phyloP scores from a whole-genome alignment of 305 asterid genomes.

The Lippia alba region DNA sequence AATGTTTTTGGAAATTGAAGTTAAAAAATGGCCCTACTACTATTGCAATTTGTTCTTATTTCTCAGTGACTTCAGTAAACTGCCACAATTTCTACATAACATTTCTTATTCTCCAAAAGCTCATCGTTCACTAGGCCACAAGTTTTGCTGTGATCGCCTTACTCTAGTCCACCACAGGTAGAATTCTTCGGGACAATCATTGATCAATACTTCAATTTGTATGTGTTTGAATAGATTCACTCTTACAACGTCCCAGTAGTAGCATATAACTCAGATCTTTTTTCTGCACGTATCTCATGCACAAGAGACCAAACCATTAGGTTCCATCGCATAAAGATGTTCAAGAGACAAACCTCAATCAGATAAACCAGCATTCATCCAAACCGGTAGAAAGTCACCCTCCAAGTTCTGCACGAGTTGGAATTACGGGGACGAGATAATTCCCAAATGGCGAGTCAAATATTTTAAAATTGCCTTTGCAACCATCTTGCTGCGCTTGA shows the following conservation, averaged over 20 bases:
- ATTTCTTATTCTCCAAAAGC: neutral
- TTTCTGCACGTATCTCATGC: neutral
- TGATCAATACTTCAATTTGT: neutral
- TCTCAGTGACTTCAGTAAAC: neutral
- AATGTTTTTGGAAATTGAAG: neutral
- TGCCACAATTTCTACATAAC: neutral
- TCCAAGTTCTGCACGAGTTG: conserved; percentile 70
- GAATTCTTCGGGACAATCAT: conserved; percentile 5
- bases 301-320: conserved; percentile 1
- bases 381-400: conserved; percentile 34
- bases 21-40: neutral
- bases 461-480: conserved; percentile 62
- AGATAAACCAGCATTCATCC: neutral
- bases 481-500: conserved; percentile 69
- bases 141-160: neutral
- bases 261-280: neutral
- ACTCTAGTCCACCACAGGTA: neutral
- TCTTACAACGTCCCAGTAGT: neutral
- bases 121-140: neutral
- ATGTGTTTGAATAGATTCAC: conserved; percentile 1
- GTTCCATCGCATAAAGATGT: neutral
- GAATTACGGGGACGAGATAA: conserved; percentile 79
- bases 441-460: conserved; percentile 78
- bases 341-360: conserved; percentile 15
- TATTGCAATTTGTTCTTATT: neutral